Conservation (phyloP, 805 yeast genomes). For the Phaffomyces opuntiae region DNA sequence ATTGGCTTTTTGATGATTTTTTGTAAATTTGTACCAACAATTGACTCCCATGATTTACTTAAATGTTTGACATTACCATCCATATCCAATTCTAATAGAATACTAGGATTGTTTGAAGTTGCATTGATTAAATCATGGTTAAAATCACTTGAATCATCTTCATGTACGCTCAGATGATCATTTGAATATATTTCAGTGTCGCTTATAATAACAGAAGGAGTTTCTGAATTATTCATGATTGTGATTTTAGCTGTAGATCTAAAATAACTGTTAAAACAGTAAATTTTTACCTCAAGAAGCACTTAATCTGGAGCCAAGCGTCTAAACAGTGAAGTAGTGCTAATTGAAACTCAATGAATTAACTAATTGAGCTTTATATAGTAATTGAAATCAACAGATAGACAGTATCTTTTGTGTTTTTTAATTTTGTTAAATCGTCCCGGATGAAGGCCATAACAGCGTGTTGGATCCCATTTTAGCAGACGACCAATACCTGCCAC, state of each 20-base stretch:
- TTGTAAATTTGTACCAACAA: conserved; percentile 59
- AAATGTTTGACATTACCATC: conserved; percentile 73
- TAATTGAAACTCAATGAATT: too few relatives aligned
- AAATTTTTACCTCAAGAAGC: too few relatives aligned
- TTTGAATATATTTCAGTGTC: not conserved
- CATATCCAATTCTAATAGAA: conserved; percentile 78
- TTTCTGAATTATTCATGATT: not conserved
- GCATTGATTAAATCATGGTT: conserved; percentile 52
- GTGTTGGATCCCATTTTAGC: too few relatives aligned
- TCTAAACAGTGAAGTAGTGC: too few relatives aligned
- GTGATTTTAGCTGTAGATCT: too few relatives aligned
- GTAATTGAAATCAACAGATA: not conserved
- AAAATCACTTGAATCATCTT: not conserved
- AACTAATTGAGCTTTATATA: not conserved
- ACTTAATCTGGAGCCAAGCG: too few relatives aligned
- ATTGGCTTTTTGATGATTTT: conserved; percentile 54
- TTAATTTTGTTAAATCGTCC: not conserved
- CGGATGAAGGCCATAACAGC: not conserved
- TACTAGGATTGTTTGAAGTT: conserved; percentile 62
- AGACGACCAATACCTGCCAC: too few relatives aligned
- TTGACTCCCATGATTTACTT: conserved; percentile 68
- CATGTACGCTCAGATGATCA: not conserved
- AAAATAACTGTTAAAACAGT: too few relatives aligned
- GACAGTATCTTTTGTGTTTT: not conserved
- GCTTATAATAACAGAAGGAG: conserved; percentile 5